Percentiles rank a stretch among this genome's conserved stretches.
These are phyloP conservation scores for Leishmania major DNA, from an alignment of 208 protist genomes.

Conservation along the genomic window DNA sequence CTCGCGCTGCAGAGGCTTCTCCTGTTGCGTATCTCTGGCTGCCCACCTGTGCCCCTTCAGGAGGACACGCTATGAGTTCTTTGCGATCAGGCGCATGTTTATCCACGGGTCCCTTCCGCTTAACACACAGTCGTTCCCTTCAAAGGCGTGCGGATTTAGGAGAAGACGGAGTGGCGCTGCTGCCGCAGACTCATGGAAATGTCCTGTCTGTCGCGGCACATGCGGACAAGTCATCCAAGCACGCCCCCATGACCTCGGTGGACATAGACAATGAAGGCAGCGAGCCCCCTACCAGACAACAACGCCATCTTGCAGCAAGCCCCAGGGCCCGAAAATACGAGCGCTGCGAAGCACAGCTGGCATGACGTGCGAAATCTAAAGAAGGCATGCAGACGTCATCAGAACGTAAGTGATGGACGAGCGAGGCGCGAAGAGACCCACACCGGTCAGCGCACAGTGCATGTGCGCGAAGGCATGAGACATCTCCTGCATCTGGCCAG, in stretches of 20 bases:
- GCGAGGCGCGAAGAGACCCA: background rate
- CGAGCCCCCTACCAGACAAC: background rate
- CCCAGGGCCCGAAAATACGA: background rate
- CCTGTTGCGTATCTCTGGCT: background rate
- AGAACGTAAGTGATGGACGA: background rate
- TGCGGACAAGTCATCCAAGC: background rate
- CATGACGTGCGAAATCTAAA: background rate
- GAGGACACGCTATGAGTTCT: background rate
- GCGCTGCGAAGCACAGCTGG: background rate
- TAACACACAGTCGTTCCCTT: background rate
- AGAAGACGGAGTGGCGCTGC: background rate
- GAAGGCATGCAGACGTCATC: background rate
- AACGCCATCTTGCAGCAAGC: background rate
- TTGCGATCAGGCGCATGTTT: background rate
- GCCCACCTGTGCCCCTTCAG: background rate
- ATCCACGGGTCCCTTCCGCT: background rate
- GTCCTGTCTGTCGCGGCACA: too few species aligned
- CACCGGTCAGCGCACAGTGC: background rate
- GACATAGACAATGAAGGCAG: too few species aligned
- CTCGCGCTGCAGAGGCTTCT: background rate
- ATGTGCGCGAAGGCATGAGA: background rate
- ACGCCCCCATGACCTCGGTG: background rate
- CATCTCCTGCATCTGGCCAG: background rate
- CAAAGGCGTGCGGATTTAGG: background rate
- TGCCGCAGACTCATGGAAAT: background rate